Evolutionary conservation across 2,329 filamentous ascomycete species (phyloP).

Genomic region (Epichloe typhina): DNA sequence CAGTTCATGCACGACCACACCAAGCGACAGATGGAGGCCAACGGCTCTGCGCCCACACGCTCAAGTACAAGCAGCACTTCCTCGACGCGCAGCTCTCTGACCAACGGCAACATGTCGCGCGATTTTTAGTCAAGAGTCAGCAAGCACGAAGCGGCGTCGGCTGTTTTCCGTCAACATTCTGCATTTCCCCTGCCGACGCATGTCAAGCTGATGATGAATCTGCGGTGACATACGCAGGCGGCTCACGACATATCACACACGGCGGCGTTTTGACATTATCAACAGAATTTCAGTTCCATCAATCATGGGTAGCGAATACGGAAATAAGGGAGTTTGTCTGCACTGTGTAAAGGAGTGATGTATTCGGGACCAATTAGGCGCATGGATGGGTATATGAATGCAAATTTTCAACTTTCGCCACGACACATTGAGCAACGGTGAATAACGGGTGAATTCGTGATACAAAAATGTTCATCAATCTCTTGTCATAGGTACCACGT

Average conservation of each 20-base stretch:
- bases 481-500: too few species aligned
- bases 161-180: too few species aligned
- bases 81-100: slow-evolving; percentile 9
- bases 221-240: not conserved
- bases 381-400: not conserved
- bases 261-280: slow-evolving; percentile 2
- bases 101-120: slow-evolving; percentile 17
- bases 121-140: slow-evolving; percentile 5
- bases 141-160: not conserved
- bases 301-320: not conserved
- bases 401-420: not conserved
- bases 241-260: not conserved
- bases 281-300: not conserved
- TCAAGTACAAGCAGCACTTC: slow-evolving; percentile 10
- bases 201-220: not conserved
- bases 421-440: not conserved
- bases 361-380: not conserved
- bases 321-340: not conserved
- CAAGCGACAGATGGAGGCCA: slow-evolving; percentile 49
- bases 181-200: too few species aligned
- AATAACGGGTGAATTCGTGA: too few species aligned
- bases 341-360: not conserved
- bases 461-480: too few species aligned
- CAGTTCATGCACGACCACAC: slow-evolving; percentile 52
- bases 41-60: slow-evolving; percentile 17